Percentiles rank a stretch among this genome's conserved stretches.
These are phyloP conservation scores for Botryobasidium botryosum DNA, from an alignment of 768 basidiomycete species.

Conservation along the genomic window DNA sequence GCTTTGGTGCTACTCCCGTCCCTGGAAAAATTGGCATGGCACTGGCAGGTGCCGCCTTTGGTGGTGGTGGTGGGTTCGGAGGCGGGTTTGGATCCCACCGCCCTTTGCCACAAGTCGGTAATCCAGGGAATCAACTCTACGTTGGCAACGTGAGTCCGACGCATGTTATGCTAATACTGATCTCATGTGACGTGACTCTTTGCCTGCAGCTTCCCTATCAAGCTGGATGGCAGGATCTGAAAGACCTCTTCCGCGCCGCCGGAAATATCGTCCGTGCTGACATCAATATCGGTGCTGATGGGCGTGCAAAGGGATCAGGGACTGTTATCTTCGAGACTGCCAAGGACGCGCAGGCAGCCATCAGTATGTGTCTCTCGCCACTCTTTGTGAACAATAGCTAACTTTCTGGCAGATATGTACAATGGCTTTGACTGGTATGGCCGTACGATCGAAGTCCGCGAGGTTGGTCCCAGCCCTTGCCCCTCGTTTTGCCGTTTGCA, in stretches of 20 bases:
- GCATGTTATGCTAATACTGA: not conserved
- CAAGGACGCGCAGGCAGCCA: conserved; percentile 58
- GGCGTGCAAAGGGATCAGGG: conserved; percentile 82
- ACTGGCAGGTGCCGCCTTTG: conserved; percentile 64
- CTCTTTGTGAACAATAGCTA: not conserved
- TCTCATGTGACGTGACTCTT: not conserved
- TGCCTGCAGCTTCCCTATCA: conserved; percentile 26
- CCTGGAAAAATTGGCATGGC: conserved; percentile 94
- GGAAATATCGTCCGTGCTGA: conserved; percentile 85
- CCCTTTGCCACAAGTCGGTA: conserved; percentile 32
- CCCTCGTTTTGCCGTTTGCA: not conserved
- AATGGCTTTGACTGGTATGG: conserved; percentile 98
- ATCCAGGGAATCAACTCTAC: conserved; percentile 85
- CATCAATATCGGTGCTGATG: conserved; percentile 74
- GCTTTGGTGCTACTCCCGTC: conserved; percentile 89
- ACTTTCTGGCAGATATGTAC: conserved; percentile 56
- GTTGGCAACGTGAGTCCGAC: conserved; percentile 55
- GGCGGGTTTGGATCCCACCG: conserved; percentile 68
- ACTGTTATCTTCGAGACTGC: conserved; percentile 59
- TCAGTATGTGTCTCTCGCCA: conserved; percentile 2
- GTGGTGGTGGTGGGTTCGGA: conserved; percentile 1
- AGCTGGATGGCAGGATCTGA: conserved; percentile 98
- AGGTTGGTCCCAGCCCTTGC: conserved; percentile 32
- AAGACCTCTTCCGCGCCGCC: conserved; percentile 88
- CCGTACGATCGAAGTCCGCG: conserved; percentile 84